These are phyloP conservation scores for Aegilops bicornis DNA, from an alignment of 176 grass and related monocot species.

Conservation along the genomic window DNA sequence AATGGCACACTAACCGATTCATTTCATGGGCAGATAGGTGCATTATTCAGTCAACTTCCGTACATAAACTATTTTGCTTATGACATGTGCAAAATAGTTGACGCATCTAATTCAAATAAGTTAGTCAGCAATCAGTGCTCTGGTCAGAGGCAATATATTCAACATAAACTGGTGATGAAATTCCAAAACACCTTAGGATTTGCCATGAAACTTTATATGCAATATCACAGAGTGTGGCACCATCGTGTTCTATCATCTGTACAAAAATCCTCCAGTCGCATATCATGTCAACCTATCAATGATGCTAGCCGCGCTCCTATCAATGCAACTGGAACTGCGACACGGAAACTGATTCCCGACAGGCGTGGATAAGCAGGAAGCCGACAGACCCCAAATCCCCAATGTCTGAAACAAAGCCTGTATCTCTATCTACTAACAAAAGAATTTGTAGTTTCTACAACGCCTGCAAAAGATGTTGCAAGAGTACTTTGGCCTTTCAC, in stretches of 20 bases:
- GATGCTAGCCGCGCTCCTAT: background rate
- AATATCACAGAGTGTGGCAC: background rate
- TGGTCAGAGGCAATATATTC: background rate
- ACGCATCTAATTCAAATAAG: background rate
- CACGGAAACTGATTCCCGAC: background rate
- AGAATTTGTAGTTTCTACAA: background rate
- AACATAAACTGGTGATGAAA: background rate
- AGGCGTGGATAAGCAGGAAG: background rate
- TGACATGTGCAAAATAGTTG: background rate
- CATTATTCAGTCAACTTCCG: too few relatives aligned
- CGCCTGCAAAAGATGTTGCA: background rate
- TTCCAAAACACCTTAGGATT: background rate
- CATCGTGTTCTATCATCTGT: background rate
- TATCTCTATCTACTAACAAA: background rate
- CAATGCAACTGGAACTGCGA: background rate
- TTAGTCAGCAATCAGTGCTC: background rate
- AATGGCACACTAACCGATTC: too few relatives aligned
- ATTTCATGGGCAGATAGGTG: too few relatives aligned
- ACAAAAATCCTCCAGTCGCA: slow-evolving; percentile 3
- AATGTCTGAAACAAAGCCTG: background rate
- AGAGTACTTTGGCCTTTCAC: background rate
- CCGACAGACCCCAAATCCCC: background rate
- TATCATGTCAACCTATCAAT: slow-evolving; percentile 1
- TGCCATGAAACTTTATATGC: background rate
- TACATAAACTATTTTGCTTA: background rate